Percentiles rank a stretch among this genome's conserved stretches.
Evolutionary conservation across 768 basidiomycete genomes (phyloP).

Genomic region (Boletus rufocinnamomeus): DNA sequence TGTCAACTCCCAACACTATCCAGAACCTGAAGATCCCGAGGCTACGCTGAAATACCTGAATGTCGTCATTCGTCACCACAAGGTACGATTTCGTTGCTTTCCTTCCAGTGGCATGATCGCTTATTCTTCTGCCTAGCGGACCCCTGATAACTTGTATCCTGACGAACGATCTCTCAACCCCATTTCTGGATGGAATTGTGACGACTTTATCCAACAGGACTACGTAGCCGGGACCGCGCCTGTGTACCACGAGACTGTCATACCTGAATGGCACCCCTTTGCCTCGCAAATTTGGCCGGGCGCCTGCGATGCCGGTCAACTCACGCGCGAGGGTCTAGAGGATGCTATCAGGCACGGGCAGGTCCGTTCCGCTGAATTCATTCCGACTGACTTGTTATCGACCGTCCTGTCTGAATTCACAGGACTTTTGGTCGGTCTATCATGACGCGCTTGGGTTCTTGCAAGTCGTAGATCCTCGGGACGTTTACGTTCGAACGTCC

Average conservation of each 20-base stretch:
- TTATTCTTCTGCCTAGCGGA: conserved; percentile 35
- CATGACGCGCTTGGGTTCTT: conserved; percentile 40
- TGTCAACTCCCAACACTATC: conserved; percentile 43
- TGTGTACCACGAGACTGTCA: conserved; percentile 42
- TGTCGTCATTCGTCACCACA: conserved; percentile 49
- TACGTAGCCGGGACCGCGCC: conserved; percentile 39
- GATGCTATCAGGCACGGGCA: conserved; percentile 47
- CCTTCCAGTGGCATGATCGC: not conserved
- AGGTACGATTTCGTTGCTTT: conserved; percentile 30
- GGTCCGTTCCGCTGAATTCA: conserved; percentile 13
- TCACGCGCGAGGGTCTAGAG: conserved; percentile 45
- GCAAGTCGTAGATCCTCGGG: conserved; percentile 33
- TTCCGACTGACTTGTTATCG: not conserved
- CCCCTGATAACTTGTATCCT: conserved; percentile 52
- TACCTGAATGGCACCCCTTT: conserved; percentile 47
- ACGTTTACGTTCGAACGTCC: conserved; percentile 47
- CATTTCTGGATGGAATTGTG: conserved; percentile 43
- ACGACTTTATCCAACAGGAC: conserved; percentile 39
- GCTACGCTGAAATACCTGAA: conserved; percentile 44
- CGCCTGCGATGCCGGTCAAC: conserved; percentile 49
- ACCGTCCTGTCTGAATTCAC: not conserved
- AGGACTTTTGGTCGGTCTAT: conserved; percentile 54
- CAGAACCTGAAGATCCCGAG: conserved; percentile 26
- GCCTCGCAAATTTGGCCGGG: conserved; percentile 47
- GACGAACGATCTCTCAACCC: conserved; percentile 44